Percentiles rank a stretch among this genome's conserved stretches.
These are phyloP conservation scores for Ephemerocybe angulata DNA, from an alignment of 768 basidiomycete species.

Conservation along the genomic window DNA sequence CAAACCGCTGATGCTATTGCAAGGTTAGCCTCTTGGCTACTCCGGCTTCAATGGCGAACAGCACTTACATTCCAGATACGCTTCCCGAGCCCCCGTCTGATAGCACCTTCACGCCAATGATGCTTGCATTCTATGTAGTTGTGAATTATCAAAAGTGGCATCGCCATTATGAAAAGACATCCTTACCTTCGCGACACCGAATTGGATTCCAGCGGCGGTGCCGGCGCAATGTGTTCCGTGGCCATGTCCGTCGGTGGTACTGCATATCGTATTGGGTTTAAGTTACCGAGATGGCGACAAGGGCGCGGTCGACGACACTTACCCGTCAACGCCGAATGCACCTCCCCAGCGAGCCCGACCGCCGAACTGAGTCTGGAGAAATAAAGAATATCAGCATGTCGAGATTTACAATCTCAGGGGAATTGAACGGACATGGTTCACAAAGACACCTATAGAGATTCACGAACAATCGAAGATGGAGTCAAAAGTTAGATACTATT, in stretches of 20 bases:
- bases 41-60: neutral
- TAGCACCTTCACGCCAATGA: constrained; percentile 42
- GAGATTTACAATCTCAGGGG: neutral
- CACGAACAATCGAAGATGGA: too few relatives aligned
- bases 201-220: constrained; percentile 23
- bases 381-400: neutral
- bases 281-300: neutral
- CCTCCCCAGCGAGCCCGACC: constrained; percentile 38
- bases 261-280: neutral
- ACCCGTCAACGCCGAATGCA: constrained; percentile 27
- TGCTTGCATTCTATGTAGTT: constrained; percentile 24
- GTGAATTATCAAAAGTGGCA: too few relatives aligned
- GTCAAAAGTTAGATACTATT: too few relatives aligned
- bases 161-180: too few relatives aligned
- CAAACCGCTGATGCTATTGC: constrained; percentile 23
- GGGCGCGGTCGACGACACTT: neutral
- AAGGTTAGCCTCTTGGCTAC: neutral
- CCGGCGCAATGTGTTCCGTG: constrained; percentile 35
- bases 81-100: constrained; percentile 19
- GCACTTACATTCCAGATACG: constrained; percentile 14
- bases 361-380: constrained; percentile 28
- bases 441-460: neutral
- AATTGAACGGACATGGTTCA: neutral
- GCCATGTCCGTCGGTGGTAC: constrained; percentile 33
- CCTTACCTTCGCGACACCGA: constrained; percentile 18